Evolutionary conservation across 2,329 filamentous ascomycete genomes (phyloP).

Genomic region (Neophaeococcomyces mojaviensis): DNA sequence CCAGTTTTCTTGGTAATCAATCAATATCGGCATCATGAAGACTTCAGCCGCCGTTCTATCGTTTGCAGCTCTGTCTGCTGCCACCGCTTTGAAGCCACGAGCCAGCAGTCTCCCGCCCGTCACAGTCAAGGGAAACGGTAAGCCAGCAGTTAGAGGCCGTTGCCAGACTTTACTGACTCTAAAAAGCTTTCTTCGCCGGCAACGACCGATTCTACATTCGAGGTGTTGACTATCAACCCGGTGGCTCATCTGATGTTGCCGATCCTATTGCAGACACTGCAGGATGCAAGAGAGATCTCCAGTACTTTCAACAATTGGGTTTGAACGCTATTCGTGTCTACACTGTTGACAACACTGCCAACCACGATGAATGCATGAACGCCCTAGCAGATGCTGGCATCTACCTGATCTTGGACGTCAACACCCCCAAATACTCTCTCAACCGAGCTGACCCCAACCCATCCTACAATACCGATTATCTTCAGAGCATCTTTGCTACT

Average conservation of each 20-base stretch:
- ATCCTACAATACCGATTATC: conserved; percentile 82
- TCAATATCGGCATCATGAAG: conserved; percentile 44
- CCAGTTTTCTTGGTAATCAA: background rate
- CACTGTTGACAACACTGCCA: conserved; percentile 75
- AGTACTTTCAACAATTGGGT: conserved; percentile 74
- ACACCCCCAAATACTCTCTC: conserved; percentile 83
- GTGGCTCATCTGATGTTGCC: conserved; percentile 53
- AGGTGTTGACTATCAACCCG: conserved; percentile 58
- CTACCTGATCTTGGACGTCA: conserved; percentile 86
- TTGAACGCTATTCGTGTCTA: conserved; percentile 91
- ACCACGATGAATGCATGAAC: conserved; percentile 81
- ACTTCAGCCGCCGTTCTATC: conserved; percentile 37
- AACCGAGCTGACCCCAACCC: conserved; percentile 64
- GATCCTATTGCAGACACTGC: conserved; percentile 69
- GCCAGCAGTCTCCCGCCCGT: conserved; percentile 45
- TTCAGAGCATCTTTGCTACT: conserved; percentile 80
- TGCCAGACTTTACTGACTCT: conserved; percentile 5
- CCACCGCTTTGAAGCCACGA: conserved; percentile 36
- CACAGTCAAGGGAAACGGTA: conserved; percentile 56
- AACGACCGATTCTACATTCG: conserved; percentile 48
- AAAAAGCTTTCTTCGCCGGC: conserved; percentile 55
- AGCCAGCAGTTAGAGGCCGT: conserved; percentile 12
- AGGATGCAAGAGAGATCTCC: conserved; percentile 71
- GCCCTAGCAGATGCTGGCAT: conserved; percentile 74
- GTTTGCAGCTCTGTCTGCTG: conserved; percentile 33